These are phyloP conservation scores for Metarhizium guizhouense DNA, from an alignment of 2,329 filamentous ascomycete genomes.

Conservation along the genomic window DNA sequence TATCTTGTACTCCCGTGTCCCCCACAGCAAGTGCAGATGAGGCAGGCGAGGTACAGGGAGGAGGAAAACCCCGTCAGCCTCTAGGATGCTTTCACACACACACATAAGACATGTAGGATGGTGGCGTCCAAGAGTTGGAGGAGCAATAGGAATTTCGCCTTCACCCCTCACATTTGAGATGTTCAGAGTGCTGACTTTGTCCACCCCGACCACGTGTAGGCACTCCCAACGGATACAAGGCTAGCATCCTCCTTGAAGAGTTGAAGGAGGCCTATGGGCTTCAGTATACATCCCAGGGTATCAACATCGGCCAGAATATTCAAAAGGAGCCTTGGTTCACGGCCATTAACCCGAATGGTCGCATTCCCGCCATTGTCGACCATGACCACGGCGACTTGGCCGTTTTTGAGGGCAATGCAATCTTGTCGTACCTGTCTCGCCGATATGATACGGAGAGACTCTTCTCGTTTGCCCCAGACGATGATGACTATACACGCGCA, in stretches of 20 bases:
- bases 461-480: conserved; percentile 29
- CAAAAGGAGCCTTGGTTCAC: conserved; percentile 62
- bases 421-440: conserved; percentile 65
- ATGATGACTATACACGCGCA: conserved; percentile 25
- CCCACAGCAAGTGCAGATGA: conserved; percentile 1
- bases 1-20: neutral
- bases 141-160: neutral
- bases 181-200: conserved; percentile 4
- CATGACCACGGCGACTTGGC: conserved; percentile 51
- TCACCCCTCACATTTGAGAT: neutral
- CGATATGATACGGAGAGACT: conserved; percentile 55
- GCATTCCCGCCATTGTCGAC: conserved; percentile 57
- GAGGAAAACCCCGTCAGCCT: no score
- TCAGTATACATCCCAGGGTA: conserved; percentile 47
- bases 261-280: conserved; percentile 55
- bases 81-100: neutral
- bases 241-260: conserved; percentile 55
- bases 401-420: conserved; percentile 68
- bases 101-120: neutral
- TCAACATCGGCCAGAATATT: conserved; percentile 53
- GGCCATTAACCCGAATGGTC: conserved; percentile 53
- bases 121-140: neutral
- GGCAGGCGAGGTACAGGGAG: neutral
- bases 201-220: conserved; percentile 16
- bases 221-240: conserved; percentile 48